These are phyloP conservation scores for Termitomyces sp. DNA, from an alignment of 768 basidiomycete species.

Conservation along the genomic window DNA sequence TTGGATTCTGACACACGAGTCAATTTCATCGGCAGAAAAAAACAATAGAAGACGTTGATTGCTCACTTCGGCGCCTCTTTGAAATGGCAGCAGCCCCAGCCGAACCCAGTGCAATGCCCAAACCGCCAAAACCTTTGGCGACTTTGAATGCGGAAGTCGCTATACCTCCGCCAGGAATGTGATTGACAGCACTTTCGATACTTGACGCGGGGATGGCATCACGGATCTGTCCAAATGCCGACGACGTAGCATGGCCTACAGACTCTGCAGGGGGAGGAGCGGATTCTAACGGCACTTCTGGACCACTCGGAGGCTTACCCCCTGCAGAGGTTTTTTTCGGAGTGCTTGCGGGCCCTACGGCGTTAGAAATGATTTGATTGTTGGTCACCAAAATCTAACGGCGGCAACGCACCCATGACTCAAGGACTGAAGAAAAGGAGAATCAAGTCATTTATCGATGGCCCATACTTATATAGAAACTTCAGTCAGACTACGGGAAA, in stretches of 20 bases:
- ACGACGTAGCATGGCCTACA: neutral
- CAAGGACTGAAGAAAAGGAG: neutral
- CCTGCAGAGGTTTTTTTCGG: neutral
- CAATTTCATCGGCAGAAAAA: neutral
- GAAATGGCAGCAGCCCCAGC: conserved; percentile 1
- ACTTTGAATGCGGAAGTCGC: conserved; percentile 5
- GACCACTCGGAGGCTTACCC: neutral
- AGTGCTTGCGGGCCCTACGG: neutral
- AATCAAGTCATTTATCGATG: too few species aligned
- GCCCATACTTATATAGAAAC: too few species aligned
- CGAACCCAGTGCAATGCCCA: neutral
- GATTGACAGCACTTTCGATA: neutral
- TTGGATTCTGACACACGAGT: neutral
- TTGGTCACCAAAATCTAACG: neutral
- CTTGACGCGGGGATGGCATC: neutral
- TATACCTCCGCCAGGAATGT: neutral
- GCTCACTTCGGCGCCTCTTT: conserved; percentile 2
- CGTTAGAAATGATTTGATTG: neutral
- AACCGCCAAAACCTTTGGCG: conserved; percentile 3
- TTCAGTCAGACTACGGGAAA: neutral
- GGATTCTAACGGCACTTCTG: neutral
- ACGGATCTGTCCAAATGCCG: neutral
- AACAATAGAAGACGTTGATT: too few species aligned
- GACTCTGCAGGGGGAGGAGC: neutral
- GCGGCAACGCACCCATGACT: neutral